Evolutionary conservation across 495 filamentous ascomycete species (phyloP).

Genomic region (Neurospora tetrasperma): DNA sequence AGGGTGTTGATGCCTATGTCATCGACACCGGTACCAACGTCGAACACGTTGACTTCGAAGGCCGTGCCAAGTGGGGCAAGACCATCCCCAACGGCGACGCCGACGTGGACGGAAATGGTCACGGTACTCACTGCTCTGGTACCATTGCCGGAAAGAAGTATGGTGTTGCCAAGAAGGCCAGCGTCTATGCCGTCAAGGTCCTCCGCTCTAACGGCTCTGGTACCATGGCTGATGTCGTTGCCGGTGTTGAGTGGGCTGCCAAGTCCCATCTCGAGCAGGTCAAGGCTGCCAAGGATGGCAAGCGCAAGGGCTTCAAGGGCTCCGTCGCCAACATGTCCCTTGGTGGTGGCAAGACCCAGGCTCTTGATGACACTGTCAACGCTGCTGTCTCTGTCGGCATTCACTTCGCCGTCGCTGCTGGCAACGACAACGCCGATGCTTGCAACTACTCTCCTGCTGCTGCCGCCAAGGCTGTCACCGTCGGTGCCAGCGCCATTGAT

Average conservation of each 20-base stretch:
- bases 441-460: constrained; percentile 99
- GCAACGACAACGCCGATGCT: constrained; percentile 96
- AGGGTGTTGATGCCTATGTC: constrained; percentile 97
- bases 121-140: constrained; percentile 98
- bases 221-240: constrained; percentile 96
- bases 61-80: constrained; percentile 92
- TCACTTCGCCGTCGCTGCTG: constrained; percentile 95
- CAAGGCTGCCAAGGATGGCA: constrained; percentile 65
- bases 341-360: constrained; percentile 86
- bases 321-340: constrained; percentile 99
- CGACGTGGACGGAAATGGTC: constrained; percentile 93
- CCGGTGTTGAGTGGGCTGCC: constrained; percentile 94
- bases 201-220: constrained; percentile 95
- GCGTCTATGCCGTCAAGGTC: constrained; percentile 94
- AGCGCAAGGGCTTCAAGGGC: constrained; percentile 94
- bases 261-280: constrained; percentile 63
- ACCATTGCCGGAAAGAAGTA: constrained; percentile 97
- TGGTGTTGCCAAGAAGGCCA: constrained; percentile 98
- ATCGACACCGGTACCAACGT: constrained; percentile 96
- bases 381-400: constrained; percentile 83
- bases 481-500: constrained; percentile 84
- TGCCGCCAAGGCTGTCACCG: constrained; percentile 85
- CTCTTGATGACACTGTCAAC: constrained; percentile 87
- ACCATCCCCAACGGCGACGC: constrained; percentile 78
- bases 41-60: constrained; percentile 94